These are phyloP conservation scores for Ashbya aceris DNA, from an alignment of 1,139 yeast species.

Conservation along the genomic window DNA sequence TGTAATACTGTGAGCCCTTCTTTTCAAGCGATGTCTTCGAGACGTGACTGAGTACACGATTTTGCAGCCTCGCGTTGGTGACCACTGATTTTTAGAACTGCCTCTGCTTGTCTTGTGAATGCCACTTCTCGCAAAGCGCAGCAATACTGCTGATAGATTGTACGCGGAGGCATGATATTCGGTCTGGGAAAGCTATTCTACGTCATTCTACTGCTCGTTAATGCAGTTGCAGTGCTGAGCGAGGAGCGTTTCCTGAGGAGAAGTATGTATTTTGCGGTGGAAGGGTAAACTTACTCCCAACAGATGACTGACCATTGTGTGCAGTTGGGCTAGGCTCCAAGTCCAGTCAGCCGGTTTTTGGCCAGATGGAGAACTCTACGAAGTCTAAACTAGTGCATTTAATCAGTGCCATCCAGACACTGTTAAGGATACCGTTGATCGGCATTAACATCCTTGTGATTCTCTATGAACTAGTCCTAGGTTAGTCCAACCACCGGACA, in stretches of 20 bases:
- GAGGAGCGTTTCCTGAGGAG: slow-evolving; percentile 76
- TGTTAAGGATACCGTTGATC: slow-evolving; percentile 67
- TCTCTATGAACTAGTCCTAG: slow-evolving; percentile 63
- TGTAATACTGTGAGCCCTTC: too few species aligned
- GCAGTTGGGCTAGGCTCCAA: slow-evolving; percentile 43
- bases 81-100: too few species aligned
- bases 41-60: too few species aligned
- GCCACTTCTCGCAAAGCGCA: too few species aligned
- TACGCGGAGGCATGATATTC: slow-evolving; percentile 37
- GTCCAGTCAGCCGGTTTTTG: slow-evolving; percentile 33
- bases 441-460: slow-evolving; percentile 59
- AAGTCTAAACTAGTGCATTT: slow-evolving; percentile 53
- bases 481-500: slow-evolving; percentile 31
- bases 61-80: too few species aligned
- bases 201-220: slow-evolving; percentile 56
- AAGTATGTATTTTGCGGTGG: slow-evolving; percentile 34
- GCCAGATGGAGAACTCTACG: slow-evolving; percentile 38
- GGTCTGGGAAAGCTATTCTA: slow-evolving; percentile 65
- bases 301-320: slow-evolving; percentile 6
- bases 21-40: too few species aligned
- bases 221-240: slow-evolving; percentile 70
- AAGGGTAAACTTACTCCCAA: slow-evolving; percentile 1
- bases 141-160: too few species aligned
- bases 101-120: too few species aligned
- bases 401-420: slow-evolving; percentile 66